Evolutionary conservation across 2,329 filamentous ascomycete genomes (phyloP), one percentile per base, ranked within the genome.

Genomic region (Botrytis aclada): DNA sequence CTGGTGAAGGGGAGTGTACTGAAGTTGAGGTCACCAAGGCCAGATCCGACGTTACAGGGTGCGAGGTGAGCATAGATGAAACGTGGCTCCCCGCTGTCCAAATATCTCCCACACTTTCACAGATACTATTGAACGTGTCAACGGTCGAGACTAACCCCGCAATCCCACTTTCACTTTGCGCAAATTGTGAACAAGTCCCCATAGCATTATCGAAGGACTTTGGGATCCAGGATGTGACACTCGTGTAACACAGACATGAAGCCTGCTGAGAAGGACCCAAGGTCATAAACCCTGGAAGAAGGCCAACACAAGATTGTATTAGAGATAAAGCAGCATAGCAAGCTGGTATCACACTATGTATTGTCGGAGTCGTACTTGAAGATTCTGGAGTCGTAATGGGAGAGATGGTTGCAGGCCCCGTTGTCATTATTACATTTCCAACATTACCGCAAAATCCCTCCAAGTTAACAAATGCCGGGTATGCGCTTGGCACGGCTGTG

Each of bases 101-200:
- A 29, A 78, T 70, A 74, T 78, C 72, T n/a, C 78, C 78, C 5
- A 79, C 60, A 51, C 58, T 64, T 20, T 37, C 62, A 71, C 78
- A 79, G 12, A 73, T 39, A 3, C 72, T 51, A 22, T 41, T 32
- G 29, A 71, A 73, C 32, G 18, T 25, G 18, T 29, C 4, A 0
- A 73, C 22, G 8, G 29, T 22, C 22, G 37, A 71, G 6, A 54
- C n/a, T 32, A n/a, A 29, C 60, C 45, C 43, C 7, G 45, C 39
- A 29, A 71, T 16, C n/a, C 25, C n/a, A 37, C 32, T 25, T 6
- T 9, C 72, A 61, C 43, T 18, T 29, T 69, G 47, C 5, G 37
- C 65, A 69, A 32, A 32, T 18, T 56, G 47, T 20, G 47, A 56
- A 14, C 65, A 69, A 69, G 47, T 41, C 9, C 7, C 25, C 20